Conservation (phyloP, 1,139 yeast species). For the Trichomonascaceae sp. region DNA sequence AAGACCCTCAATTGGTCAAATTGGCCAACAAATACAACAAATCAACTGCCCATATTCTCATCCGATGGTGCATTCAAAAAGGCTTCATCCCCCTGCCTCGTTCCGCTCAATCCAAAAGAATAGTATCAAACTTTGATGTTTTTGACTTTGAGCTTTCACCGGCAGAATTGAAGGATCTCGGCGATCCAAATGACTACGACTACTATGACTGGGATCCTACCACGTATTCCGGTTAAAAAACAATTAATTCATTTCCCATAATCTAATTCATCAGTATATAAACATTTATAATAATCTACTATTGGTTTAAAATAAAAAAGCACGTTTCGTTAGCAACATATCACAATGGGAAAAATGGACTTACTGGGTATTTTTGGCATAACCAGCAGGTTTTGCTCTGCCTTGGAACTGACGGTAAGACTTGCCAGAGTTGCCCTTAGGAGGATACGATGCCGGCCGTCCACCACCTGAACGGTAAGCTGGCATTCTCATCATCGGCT, state of each 20-base stretch:
- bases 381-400: neutral
- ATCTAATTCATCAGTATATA: neutral
- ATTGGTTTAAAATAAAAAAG: neutral
- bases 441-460: neutral
- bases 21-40: constrained; percentile 37
- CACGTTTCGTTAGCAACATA: neutral
- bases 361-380: neutral
- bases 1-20: constrained; percentile 43
- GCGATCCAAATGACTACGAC: constrained; percentile 16
- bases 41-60: constrained; percentile 40
- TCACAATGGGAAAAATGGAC: neutral
- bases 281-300: neutral
- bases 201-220: constrained; percentile 23
- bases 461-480: neutral
- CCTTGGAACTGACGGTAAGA: neutral
- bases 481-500: neutral
- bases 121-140: constrained; percentile 42
- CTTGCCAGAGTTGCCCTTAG: neutral
- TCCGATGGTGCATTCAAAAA: constrained; percentile 38
- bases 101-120: constrained; percentile 47
- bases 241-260: neutral
- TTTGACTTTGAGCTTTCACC: constrained; percentile 38
- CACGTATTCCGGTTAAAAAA: constrained; percentile 12
- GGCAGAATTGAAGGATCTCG: constrained; percentile 15
- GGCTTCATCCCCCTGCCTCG: constrained; percentile 65